Evolutionary conservation across 2,329 filamentous ascomycete genomes (phyloP).

Genomic region (Macrophomina phaseolina): DNA sequence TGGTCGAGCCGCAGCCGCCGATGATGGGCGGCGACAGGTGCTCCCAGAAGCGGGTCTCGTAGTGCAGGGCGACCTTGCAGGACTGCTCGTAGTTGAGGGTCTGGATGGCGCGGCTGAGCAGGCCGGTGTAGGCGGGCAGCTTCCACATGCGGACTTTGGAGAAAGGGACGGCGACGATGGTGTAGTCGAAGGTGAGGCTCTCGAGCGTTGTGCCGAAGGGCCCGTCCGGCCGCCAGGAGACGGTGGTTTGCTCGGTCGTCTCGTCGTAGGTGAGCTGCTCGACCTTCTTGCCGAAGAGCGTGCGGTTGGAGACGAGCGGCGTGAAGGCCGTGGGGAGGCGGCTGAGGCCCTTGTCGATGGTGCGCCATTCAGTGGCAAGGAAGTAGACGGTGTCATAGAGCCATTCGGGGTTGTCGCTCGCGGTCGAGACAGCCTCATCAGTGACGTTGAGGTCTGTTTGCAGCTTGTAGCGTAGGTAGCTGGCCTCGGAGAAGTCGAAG

Average conservation of each 20-base stretch:
- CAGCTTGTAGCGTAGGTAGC: conserved; percentile 65
- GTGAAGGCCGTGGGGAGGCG: conserved; percentile 67
- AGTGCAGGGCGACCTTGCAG: conserved; percentile 70
- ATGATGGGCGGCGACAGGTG: conserved; percentile 62
- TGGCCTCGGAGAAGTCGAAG: conserved; percentile 70
- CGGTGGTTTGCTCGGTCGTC: conserved; percentile 58
- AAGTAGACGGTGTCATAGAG: conserved; percentile 67
- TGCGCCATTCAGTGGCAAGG: conserved; percentile 64
- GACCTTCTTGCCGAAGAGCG: conserved; percentile 63
- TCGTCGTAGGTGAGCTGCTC: conserved; percentile 62
- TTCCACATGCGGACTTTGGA: conserved; percentile 68
- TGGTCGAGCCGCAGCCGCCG: conserved; percentile 66
- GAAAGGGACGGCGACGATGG: conserved; percentile 69
- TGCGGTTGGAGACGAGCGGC: conserved; percentile 64
- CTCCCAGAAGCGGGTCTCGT: conserved; percentile 68
- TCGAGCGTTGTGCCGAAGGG: conserved; percentile 51
- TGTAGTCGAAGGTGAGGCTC: conserved; percentile 67
- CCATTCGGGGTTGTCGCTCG: conserved; percentile 56
- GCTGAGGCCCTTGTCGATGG: conserved; percentile 67
- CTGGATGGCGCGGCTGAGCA: conserved; percentile 55
- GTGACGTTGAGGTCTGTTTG: conserved; percentile 61
- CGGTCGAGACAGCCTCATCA: conserved; percentile 56
- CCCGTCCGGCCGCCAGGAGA: conserved; percentile 61
- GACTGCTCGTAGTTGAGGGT: conserved; percentile 57
- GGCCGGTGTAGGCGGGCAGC: conserved; percentile 60